These are phyloP conservation scores for Raddia guianensis DNA, from an alignment of 176 grass and related monocot species.

Conservation along the genomic window DNA sequence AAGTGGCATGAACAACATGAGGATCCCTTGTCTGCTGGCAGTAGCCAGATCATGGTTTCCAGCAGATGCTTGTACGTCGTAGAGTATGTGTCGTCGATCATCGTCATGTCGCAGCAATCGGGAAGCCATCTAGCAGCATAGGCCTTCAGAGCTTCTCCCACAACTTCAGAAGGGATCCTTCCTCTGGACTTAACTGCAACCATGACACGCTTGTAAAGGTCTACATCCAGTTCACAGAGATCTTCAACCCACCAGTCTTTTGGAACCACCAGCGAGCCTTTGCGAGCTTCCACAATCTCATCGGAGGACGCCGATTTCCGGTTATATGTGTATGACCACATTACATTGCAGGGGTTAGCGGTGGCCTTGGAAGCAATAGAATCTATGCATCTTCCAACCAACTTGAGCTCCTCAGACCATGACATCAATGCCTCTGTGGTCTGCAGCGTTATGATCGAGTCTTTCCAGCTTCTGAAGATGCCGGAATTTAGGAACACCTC, in stretches of 20 bases:
- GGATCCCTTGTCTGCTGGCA: slow-evolving; percentile 67
- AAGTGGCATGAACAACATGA: slow-evolving; percentile 69
- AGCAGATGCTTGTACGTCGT: slow-evolving; percentile 52
- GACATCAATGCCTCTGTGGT: slow-evolving; percentile 62
- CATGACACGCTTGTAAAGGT: slow-evolving; percentile 80
- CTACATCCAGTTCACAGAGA: slow-evolving; percentile 78
- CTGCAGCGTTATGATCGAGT: slow-evolving; percentile 76
- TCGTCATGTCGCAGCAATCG: slow-evolving; percentile 43
- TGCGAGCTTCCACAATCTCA: slow-evolving; percentile 70
- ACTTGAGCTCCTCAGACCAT: slow-evolving; percentile 75
- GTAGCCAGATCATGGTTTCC: slow-evolving; percentile 69
- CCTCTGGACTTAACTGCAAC: slow-evolving; percentile 75
- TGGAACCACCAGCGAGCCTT: slow-evolving; percentile 39
- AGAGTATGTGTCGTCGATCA: slow-evolving; percentile 47
- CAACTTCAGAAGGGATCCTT: slow-evolving; percentile 59
- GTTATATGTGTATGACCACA: slow-evolving; percentile 78
- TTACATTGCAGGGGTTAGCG: slow-evolving; percentile 55
- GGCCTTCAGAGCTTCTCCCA: slow-evolving; percentile 68
- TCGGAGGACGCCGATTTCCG: slow-evolving; percentile 59
- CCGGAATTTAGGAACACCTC: slow-evolving; percentile 81
- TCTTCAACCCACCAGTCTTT: slow-evolving; percentile 96
- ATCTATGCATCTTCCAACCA: slow-evolving; percentile 76
- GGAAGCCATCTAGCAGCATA: slow-evolving; percentile 81
- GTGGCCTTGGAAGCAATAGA: slow-evolving; percentile 80
- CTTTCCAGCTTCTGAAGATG: slow-evolving; percentile 80